Percentiles rank a stretch among this genome's conserved stretches.
These are phyloP conservation scores for Skeletonema marinoi DNA, from an alignment of 108 stramenopile genomes.

Conservation along the genomic window DNA sequence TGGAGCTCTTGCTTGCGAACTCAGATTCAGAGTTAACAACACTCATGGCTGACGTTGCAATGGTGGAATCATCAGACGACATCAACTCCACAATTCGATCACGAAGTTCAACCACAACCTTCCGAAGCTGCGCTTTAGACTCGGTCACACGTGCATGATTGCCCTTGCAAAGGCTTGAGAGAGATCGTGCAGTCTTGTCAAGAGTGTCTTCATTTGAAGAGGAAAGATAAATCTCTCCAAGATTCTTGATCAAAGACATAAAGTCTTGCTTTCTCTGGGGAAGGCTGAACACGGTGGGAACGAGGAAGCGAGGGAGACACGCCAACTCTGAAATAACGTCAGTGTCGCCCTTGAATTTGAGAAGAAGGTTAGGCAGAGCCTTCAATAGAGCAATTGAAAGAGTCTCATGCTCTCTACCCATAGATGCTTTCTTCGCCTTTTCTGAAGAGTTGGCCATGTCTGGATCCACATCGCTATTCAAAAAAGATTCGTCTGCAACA, in stretches of 20 bases:
- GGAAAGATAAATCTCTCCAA: constrained; percentile 63
- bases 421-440: constrained; percentile 20
- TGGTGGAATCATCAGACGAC: constrained; percentile 29
- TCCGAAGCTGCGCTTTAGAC: constrained; percentile 59
- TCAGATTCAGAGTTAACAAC: constrained; percentile 19
- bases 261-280: constrained; percentile 79
- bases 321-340: constrained; percentile 63
- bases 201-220: constrained; percentile 70
- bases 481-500: constrained; percentile 42
- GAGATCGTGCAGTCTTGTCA: constrained; percentile 54
- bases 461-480: constrained; percentile 33
- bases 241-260: constrained; percentile 59
- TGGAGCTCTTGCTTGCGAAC: constrained; percentile 24
- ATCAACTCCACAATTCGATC: constrained; percentile 64
- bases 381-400: constrained; percentile 70
- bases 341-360: constrained; percentile 78
- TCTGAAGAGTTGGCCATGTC: constrained; percentile 20
- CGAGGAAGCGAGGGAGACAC: constrained; percentile 68
- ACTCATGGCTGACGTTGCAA: constrained; percentile 34
- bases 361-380: constrained; percentile 70
- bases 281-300: constrained; percentile 70
- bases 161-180: constrained; percentile 60
- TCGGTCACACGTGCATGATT: constrained; percentile 72
- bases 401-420: constrained; percentile 50
- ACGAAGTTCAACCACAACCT: constrained; percentile 55